Base-by-base conservation (phyloP, 495 filamentous ascomycete species). In the Podospora conica region DNA sequence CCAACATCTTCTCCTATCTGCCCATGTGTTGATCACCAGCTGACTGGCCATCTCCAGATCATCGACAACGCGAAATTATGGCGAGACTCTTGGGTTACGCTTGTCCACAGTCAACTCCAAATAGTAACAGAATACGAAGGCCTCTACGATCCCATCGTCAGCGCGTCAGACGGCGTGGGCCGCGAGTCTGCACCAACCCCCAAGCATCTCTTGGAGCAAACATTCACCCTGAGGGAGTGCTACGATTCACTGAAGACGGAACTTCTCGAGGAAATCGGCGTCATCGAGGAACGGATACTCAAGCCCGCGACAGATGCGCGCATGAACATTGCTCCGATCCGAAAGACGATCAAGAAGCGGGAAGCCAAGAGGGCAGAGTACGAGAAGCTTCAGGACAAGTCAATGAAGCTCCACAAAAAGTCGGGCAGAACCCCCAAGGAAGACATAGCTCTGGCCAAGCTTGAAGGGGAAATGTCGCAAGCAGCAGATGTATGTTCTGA, bases 281-380 rank as follows among this genome's bases (percentile, higher is more conserved):
- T 84, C 59, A 88, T 97, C 64, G 92, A 97, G 66, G 75, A 78
- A 0, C 84, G 87, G 60, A 85, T 97, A 63, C 83, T 96, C 53
- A 82, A 82, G 66, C 92, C 93, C 1, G 89, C 91, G 4, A 82
- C 81, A 21, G 84, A 90, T 60, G 91, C 90, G 3, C 89, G 88
- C 71, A 86, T 90, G 59, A 86, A 75, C 54, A 80, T 96, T 65
- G 82, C 85, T 64, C 90, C 91, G 0, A 81, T 96, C 74, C 90
- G 92, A 72, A 97, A 94, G 77, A 89, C 89, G 3, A 94, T 98
- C 75, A 96, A 96, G 80, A 94, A 91, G 73, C 82, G 94, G 53
- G 91, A 96, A 70, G 90, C 96, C 70, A 92, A 88, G 77, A 90
- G 96, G 82, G 71, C 95, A 56, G 94, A 97, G 74, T 97, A 88